phyloP scores from a whole-genome alignment of 1,284 basidiomycete genomes.

The Leccinum idahoense region DNA sequence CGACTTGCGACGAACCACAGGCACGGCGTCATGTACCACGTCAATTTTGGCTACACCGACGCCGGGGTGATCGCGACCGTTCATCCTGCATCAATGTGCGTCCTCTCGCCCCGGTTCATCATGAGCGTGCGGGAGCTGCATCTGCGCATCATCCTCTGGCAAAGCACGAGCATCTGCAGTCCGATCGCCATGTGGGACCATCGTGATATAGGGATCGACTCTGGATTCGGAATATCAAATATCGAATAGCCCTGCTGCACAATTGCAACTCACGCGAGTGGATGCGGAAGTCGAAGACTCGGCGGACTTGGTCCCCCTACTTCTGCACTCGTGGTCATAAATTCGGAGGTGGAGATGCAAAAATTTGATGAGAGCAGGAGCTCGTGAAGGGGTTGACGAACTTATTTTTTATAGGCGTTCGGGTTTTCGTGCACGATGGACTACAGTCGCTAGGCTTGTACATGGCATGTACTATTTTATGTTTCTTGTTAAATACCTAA shows the following conservation, averaged over 20 bases:
- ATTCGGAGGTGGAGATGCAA: not conserved
- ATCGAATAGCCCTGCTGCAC: not conserved
- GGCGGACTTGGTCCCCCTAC: not conserved
- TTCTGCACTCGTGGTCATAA: not conserved
- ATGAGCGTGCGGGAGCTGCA: constrained; percentile 16
- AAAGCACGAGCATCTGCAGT: not conserved
- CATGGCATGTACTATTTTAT: no score
- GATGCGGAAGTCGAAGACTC: not conserved
- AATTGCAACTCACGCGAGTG: not conserved
- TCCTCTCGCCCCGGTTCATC: constrained; percentile 18
- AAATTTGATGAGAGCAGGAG: not conserved
- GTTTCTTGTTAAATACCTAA: no score
- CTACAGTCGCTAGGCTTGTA: no score
- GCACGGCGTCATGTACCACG: constrained; percentile 12
- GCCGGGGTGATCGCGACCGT: not conserved
- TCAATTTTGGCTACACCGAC: constrained; percentile 5
- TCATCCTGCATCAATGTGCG: constrained; percentile 7
- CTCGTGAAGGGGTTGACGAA: not conserved
- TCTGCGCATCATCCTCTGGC: not conserved
- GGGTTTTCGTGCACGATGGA: not conserved
- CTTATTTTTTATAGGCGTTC: not conserved
- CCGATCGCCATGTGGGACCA: not conserved
- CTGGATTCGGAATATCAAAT: not conserved
- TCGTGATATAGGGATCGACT: not conserved
- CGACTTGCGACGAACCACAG: constrained; percentile 3